Conservation (phyloP, 2,329 filamentous ascomycete genomes). For the Arthrobotrys entomopaga region DNA sequence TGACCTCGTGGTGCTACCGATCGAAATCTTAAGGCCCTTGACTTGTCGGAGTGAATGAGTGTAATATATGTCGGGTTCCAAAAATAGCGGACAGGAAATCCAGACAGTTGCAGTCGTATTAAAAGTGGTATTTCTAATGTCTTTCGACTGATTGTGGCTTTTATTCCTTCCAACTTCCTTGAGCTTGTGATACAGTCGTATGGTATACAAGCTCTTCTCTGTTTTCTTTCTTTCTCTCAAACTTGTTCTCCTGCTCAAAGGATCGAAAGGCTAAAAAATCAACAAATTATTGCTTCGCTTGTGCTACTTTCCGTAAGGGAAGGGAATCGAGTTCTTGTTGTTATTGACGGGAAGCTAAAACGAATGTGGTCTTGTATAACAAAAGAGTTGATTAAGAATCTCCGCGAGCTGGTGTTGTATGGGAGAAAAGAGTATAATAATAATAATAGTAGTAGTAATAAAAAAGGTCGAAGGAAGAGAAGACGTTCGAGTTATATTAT, state of each 20-base stretch:
- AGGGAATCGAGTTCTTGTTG: constrained; percentile 9
- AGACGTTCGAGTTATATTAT: constrained; percentile 20
- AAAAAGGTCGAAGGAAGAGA: constrained; percentile 42
- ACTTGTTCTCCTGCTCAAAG: constrained; percentile 25
- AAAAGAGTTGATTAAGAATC: constrained; percentile 51
- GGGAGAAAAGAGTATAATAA: constrained; percentile 14
- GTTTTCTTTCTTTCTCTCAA: no score
- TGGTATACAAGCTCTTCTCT: constrained; percentile 45
- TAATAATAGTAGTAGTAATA: constrained; percentile 19
- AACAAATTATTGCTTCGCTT: constrained; percentile 51
- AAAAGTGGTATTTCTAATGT: constrained; percentile 53
- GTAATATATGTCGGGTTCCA: constrained; percentile 50
- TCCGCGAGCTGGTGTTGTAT: constrained; percentile 27
- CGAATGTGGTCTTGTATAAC: constrained; percentile 53
- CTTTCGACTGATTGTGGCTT: constrained; percentile 26
- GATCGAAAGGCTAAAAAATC: constrained; percentile 42
- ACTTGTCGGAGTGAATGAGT: constrained; percentile 49
- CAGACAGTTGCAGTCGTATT: constrained; percentile 48
- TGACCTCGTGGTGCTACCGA: constrained; percentile 47
- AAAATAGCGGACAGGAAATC: constrained; percentile 49
- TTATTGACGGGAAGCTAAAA: constrained; percentile 53
- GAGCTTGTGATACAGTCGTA: constrained; percentile 52
- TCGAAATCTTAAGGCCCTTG: constrained; percentile 41
- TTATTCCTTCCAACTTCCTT: constrained; percentile 52
- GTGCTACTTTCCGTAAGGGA: constrained; percentile 54